Percentiles rank a stretch among this genome's conserved stretches.
Conservation (phyloP, 345 rosid species). For the Anacardium occidentale region DNA sequence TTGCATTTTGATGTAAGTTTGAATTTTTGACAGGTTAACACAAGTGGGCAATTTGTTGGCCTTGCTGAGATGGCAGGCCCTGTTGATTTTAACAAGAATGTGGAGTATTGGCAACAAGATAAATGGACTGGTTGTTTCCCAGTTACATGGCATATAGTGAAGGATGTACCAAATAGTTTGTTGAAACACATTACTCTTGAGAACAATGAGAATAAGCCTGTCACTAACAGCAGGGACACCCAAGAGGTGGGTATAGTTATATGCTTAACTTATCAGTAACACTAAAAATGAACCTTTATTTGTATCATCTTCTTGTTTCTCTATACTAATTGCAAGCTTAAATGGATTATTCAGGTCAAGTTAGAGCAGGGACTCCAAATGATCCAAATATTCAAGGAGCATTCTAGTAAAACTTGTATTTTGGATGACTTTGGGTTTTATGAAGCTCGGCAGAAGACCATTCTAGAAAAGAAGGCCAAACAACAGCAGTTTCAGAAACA, state of each 20-base stretch:
- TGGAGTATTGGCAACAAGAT: slow-evolving; percentile 93
- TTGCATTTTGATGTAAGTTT: neutral
- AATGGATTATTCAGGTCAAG: slow-evolving; percentile 46
- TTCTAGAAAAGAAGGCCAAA: slow-evolving; percentile 81
- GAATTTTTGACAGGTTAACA: slow-evolving; percentile 59
- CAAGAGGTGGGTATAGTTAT: neutral
- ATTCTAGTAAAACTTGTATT: slow-evolving; percentile 69
- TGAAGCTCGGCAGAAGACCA: slow-evolving; percentile 70
- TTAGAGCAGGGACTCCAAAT: slow-evolving; percentile 74
- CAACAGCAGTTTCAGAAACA: slow-evolving; percentile 69
- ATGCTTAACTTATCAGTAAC: neutral
- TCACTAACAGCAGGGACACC: too few species aligned
- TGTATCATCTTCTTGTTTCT: neutral
- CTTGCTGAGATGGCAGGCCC: slow-evolving; percentile 87
- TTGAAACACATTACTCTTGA: too few species aligned
- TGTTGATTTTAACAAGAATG: slow-evolving; percentile 75
- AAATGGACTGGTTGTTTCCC: slow-evolving; percentile 97
- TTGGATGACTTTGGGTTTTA: slow-evolving; percentile 89
- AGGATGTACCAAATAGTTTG: too few species aligned
- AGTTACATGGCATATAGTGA: slow-evolving; percentile 40
- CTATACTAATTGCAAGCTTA: neutral
- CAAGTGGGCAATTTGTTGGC: slow-evolving; percentile 97
- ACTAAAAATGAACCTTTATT: too few species aligned
- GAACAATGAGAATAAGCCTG: too few species aligned
- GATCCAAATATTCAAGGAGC: slow-evolving; percentile 79